Percentiles rank a stretch among this genome's conserved stretches.
These are phyloP conservation scores for Tilletia walkeri DNA, from an alignment of 1,284 basidiomycete species.

Conservation along the genomic window DNA sequence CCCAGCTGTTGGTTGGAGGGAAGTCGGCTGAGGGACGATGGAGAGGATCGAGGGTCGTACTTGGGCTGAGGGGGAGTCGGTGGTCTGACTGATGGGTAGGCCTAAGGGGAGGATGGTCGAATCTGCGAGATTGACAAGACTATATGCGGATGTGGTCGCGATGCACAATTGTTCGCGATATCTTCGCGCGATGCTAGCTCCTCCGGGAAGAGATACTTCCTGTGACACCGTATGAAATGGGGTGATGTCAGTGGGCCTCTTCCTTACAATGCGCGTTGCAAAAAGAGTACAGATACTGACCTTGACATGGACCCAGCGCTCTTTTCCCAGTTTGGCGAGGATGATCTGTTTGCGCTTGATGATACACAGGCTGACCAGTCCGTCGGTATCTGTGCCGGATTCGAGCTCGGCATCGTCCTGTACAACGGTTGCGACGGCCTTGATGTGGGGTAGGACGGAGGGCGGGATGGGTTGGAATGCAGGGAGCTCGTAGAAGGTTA, in stretches of 20 bases:
- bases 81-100: slow-evolving; percentile 51
- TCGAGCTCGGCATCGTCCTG: slow-evolving; percentile 28
- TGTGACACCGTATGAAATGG: background rate
- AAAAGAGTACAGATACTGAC: slow-evolving; percentile 21
- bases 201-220: slow-evolving; percentile 45
- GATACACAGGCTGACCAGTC: slow-evolving; percentile 41
- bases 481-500: slow-evolving; percentile 29
- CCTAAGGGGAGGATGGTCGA: slow-evolving; percentile 39
- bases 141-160: slow-evolving; percentile 48
- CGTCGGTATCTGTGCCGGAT: slow-evolving; percentile 9
- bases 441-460: slow-evolving; percentile 20
- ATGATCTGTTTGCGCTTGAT: slow-evolving; percentile 44
- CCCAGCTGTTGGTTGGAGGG: background rate
- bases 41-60: slow-evolving; percentile 48
- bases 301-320: slow-evolving; percentile 34
- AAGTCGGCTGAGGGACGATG: slow-evolving; percentile 21
- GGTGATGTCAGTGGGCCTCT: no score
- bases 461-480: slow-evolving; percentile 21
- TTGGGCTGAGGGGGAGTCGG: slow-evolving; percentile 41
- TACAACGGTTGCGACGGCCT: slow-evolving; percentile 29
- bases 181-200: slow-evolving; percentile 47
- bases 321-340: slow-evolving; percentile 38
- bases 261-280: background rate
- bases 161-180: slow-evolving; percentile 46
- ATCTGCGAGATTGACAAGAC: slow-evolving; percentile 41